Evolutionary conservation across 2,329 filamentous ascomycete species (phyloP).

Genomic region (Colletotrichum magnum): DNA sequence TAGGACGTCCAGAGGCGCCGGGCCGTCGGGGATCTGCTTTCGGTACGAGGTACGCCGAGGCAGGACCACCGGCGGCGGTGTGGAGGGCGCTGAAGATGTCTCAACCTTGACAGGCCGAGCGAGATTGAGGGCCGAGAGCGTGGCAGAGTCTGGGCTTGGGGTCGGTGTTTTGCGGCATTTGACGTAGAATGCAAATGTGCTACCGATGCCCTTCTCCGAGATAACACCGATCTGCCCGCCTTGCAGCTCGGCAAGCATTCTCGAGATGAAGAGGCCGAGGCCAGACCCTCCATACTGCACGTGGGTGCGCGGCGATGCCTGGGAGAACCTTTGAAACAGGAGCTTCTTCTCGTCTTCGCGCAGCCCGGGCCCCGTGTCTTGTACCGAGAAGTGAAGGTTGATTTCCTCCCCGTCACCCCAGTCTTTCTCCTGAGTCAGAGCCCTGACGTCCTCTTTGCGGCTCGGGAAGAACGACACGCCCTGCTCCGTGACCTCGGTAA

Average conservation of each 20-base stretch:
- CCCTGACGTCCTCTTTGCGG: slow-evolving; percentile 56
- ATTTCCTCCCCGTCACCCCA: slow-evolving; percentile 82
- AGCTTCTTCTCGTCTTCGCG: slow-evolving; percentile 75
- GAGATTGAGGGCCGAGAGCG: slow-evolving; percentile 54
- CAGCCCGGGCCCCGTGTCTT: slow-evolving; percentile 79
- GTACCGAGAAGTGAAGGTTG: slow-evolving; percentile 80
- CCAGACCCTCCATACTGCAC: slow-evolving; percentile 81
- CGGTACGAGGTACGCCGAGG: slow-evolving; percentile 26
- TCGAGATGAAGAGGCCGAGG: slow-evolving; percentile 81
- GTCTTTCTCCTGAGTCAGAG: slow-evolving; percentile 68
- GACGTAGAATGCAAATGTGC: slow-evolving; percentile 84
- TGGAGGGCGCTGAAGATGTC: slow-evolving; percentile 12
- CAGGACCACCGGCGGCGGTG: slow-evolving; percentile 23
- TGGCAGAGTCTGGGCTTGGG: slow-evolving; percentile 55
- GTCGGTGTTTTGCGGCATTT: slow-evolving; percentile 71
- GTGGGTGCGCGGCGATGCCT: slow-evolving; percentile 78
- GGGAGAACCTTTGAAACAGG: slow-evolving; percentile 78
- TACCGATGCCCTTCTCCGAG: slow-evolving; percentile 76
- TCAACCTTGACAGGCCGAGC: slow-evolving; percentile 45
- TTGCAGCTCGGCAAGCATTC: slow-evolving; percentile 82
- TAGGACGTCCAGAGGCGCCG: slow-evolving; percentile 63
- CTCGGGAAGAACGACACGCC: slow-evolving; percentile 63
- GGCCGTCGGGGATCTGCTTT: not conserved
- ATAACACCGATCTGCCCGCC: slow-evolving; percentile 83
- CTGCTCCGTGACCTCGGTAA: slow-evolving; percentile 56